A percentile compares a stretch with the other conserved stretches of the same genome.
phyloP scores from a whole-genome alignment of 768 basidiomycete genomes.

The Mycena albidolilacea region DNA sequence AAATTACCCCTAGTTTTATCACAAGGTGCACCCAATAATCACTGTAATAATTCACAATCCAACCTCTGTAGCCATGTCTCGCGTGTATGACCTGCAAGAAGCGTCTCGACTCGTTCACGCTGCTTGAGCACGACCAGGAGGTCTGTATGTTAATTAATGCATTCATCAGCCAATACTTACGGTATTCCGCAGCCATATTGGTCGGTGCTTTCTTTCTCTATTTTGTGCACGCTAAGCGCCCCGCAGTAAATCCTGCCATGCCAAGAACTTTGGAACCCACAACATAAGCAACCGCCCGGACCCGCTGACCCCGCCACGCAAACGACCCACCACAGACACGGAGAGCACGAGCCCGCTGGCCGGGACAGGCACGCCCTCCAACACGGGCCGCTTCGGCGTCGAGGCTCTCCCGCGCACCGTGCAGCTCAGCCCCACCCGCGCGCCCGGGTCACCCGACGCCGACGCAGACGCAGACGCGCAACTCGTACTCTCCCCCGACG shows the following conservation, averaged over 20 bases:
- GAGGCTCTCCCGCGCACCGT: constrained; percentile 70
- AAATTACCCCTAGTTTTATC: constrained; percentile 72
- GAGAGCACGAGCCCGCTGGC: constrained; percentile 44
- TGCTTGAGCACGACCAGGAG: constrained; percentile 89
- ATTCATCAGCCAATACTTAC: not conserved
- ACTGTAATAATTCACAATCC: not conserved
- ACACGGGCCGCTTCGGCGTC: constrained; percentile 62
- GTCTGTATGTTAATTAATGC: constrained; percentile 46
- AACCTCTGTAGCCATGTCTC: constrained; percentile 75
- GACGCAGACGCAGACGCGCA: constrained; percentile 33
- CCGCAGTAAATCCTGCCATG: constrained; percentile 85
- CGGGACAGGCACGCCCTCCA: constrained; percentile 47
- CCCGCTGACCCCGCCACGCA: constrained; percentile 47
- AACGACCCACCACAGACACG: constrained; percentile 50
- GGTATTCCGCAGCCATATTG: constrained; percentile 63
- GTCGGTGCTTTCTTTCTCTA: constrained; percentile 46
- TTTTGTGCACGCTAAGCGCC: not conserved
- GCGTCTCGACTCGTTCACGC: constrained; percentile 80
- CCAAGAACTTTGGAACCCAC: constrained; percentile 83
- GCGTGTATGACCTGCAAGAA: constrained; percentile 84
- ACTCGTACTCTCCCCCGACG: constrained; percentile 30
- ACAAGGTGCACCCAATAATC: constrained; percentile 66
- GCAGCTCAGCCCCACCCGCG: constrained; percentile 58
- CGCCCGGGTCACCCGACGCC: constrained; percentile 26
- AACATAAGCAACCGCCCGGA: constrained; percentile 78